Conservation (phyloP, 495 filamentous ascomycete species). For the Letharia columbiana region DNA sequence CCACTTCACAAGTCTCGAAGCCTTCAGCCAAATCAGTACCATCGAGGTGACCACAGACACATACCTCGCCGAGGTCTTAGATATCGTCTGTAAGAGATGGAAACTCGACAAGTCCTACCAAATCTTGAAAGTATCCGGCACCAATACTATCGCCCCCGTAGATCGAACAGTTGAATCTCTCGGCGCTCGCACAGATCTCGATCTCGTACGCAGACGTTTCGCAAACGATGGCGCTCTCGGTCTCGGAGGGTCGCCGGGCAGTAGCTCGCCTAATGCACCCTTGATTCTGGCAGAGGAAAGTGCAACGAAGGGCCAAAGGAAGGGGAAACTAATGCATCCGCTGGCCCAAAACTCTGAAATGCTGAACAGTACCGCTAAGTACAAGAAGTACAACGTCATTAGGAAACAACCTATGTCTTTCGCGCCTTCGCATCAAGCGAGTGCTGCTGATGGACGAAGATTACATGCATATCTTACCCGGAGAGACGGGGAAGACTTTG, state of each 20-base stretch:
- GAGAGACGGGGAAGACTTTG: constrained; percentile 46
- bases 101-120: constrained; percentile 84
- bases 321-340: constrained; percentile 54
- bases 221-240: constrained; percentile 67
- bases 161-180: constrained; percentile 88
- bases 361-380: constrained; percentile 53
- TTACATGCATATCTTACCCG: constrained; percentile 90
- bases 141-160: constrained; percentile 71
- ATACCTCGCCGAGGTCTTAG: constrained; percentile 87
- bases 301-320: constrained; percentile 18
- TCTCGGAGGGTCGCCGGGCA: constrained; percentile 69
- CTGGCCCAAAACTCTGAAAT: constrained; percentile 71
- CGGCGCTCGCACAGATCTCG: constrained; percentile 73
- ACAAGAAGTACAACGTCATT: constrained; percentile 83
- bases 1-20: constrained; percentile 66
- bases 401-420: constrained; percentile 93
- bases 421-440: constrained; percentile 70
- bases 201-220: constrained; percentile 80
- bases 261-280: constrained; percentile 69
- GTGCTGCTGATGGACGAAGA: constrained; percentile 88
- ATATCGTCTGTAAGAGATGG: constrained; percentile 81
- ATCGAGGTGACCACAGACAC: constrained; percentile 86
- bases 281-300: constrained; percentile 48
- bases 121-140: constrained; percentile 76
- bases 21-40: constrained; percentile 52